These are phyloP conservation scores for Microdochium trichocladiopsis DNA, from an alignment of 2,329 filamentous ascomycete species.

Conservation along the genomic window DNA sequence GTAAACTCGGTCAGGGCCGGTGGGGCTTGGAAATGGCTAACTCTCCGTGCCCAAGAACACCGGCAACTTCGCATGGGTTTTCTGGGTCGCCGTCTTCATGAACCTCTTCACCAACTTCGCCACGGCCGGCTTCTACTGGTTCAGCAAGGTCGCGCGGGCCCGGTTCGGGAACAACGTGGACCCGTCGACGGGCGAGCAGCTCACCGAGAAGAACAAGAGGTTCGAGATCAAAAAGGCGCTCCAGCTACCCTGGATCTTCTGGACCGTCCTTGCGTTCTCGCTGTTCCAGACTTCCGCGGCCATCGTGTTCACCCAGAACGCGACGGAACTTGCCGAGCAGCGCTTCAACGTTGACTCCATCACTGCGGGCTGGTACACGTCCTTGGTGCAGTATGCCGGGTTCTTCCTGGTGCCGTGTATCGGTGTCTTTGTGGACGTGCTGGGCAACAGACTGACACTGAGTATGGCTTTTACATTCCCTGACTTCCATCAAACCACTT, in stretches of 20 bases:
- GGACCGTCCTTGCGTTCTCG: conserved; percentile 46
- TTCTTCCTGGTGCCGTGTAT: conserved; percentile 53
- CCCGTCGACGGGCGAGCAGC: conserved; percentile 47
- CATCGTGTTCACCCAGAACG: conserved; percentile 46
- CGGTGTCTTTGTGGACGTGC: conserved; percentile 48
- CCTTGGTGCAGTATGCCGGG: conserved; percentile 44
- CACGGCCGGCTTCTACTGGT: conserved; percentile 46
- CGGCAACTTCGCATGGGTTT: conserved; percentile 55
- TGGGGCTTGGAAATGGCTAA: too few relatives aligned
- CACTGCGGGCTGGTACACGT: conserved; percentile 53
- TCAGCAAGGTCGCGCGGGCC: conserved; percentile 41
- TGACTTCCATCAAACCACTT: too few relatives aligned
- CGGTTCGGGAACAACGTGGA: conserved; percentile 40
- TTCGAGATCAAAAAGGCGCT: conserved; percentile 50
- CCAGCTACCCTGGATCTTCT: conserved; percentile 52
- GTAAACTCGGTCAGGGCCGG: too few relatives aligned
- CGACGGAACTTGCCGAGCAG: conserved; percentile 54
- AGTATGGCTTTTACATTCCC: conserved; percentile 16
- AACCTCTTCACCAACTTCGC: conserved; percentile 54
- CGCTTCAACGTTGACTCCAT: conserved; percentile 48
- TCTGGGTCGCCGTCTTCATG: conserved; percentile 56
- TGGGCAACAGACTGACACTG: conserved; percentile 43
- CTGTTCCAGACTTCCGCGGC: conserved; percentile 52
- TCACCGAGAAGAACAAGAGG: conserved; percentile 53
- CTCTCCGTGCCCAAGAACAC: too few relatives aligned